These are phyloP conservation scores for Borealophlyctis nickersoniae DNA, from an alignment of 192 early-diverging fungal species.

Conservation along the genomic window DNA sequence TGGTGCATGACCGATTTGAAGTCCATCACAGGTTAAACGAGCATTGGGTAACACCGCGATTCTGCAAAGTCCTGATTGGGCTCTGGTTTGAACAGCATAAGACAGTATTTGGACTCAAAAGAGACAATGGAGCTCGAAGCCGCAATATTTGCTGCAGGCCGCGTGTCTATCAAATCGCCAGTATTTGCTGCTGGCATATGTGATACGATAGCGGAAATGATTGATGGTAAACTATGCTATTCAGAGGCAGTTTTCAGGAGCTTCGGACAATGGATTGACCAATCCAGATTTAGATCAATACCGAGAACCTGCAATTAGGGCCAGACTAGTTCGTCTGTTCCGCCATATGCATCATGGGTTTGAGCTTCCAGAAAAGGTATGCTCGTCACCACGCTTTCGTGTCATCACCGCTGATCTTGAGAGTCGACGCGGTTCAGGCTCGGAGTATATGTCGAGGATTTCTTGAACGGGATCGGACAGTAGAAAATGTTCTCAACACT, in stretches of 20 bases:
- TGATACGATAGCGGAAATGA: constrained; percentile 3
- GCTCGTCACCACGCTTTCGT: too few relatives aligned
- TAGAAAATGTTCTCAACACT: constrained; percentile 4
- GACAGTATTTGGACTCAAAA: constrained; percentile 20
- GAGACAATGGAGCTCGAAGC: constrained; percentile 18
- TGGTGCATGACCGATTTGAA: constrained; percentile 14
- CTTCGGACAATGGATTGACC: not conserved
- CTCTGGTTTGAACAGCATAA: not conserved
- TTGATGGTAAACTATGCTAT: constrained; percentile 7
- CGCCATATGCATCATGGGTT: constrained; percentile 21
- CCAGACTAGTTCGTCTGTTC: constrained; percentile 7
- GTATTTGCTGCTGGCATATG: constrained; percentile 8
- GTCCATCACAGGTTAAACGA: constrained; percentile 21
- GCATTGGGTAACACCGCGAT: not conserved
- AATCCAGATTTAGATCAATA: not conserved
- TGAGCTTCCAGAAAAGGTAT: not conserved
- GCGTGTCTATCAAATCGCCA: constrained; percentile 6
- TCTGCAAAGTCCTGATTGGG: not conserved
- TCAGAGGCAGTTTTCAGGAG: not conserved
- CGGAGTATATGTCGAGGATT: constrained; percentile 5
- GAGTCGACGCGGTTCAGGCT: constrained; percentile 9
- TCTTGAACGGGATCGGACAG: not conserved
- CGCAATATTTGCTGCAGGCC: constrained; percentile 20
- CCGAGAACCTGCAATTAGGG: not conserved
- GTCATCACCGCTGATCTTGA: not conserved